Evolutionary conservation across 306 rosid genomes (phyloP).

Genomic region (Senna tora): DNA sequence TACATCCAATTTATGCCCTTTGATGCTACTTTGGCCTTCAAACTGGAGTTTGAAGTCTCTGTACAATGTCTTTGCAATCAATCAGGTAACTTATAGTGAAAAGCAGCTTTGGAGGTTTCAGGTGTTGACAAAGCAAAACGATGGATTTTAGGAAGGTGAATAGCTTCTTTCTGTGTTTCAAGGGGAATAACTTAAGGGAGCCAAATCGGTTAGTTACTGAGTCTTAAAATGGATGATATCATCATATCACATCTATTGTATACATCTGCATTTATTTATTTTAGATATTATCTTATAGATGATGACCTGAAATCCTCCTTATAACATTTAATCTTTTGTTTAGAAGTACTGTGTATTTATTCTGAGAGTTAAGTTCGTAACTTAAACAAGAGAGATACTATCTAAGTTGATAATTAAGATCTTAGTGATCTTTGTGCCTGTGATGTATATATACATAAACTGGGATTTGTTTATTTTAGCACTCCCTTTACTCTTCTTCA

Average conservation of each 20-base stretch:
- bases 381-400: neutral
- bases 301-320: neutral
- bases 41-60: constrained; percentile 30
- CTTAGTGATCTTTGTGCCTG: neutral
- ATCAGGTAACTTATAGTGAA: constrained; percentile 7
- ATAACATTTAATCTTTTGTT: neutral
- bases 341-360: neutral
- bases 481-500: neutral
- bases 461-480: neutral
- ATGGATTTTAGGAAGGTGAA: constrained; percentile 35
- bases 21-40: constrained; percentile 39
- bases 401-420: neutral
- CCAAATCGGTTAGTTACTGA: constrained; percentile 30
- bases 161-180: constrained; percentile 30
- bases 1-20: constrained; percentile 70
- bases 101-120: constrained; percentile 33
- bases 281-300: constrained; percentile 1
- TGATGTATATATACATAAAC: too few species aligned
- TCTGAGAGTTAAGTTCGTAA: neutral
- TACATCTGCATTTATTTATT: constrained; percentile 19
- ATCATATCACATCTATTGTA: neutral
- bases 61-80: constrained; percentile 14
- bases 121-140: constrained; percentile 19
- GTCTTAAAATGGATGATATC: constrained; percentile 34
- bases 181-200: constrained; percentile 29